Percentiles rank a stretch among this genome's conserved stretches.
These are phyloP conservation scores for Colletotrichum sp. DNA, from an alignment of 2,329 filamentous ascomycete species.

Conservation along the genomic window DNA sequence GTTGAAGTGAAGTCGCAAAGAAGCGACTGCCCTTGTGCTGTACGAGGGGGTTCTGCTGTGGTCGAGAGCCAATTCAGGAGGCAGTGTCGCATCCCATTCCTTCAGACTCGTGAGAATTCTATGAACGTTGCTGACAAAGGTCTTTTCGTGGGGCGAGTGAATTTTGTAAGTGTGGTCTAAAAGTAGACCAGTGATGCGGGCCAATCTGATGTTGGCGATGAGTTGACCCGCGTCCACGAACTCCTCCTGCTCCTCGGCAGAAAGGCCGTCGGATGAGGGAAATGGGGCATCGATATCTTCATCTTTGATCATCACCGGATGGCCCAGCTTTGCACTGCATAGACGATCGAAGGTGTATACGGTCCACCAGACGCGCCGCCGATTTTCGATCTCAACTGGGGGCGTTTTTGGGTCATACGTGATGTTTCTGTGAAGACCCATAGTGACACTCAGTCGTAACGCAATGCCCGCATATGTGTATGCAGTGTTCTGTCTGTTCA, in stretches of 20 bases:
- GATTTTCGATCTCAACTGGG: conserved; percentile 44
- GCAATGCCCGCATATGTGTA: conserved; percentile 36
- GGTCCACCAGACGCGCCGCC: conserved; percentile 41
- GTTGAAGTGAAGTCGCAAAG: conserved; percentile 33
- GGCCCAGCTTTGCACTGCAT: conserved; percentile 32
- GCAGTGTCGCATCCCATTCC: background rate
- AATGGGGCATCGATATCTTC: conserved; percentile 36
- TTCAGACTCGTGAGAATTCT: background rate
- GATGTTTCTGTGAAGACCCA: conserved; percentile 45
- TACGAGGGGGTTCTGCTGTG: background rate
- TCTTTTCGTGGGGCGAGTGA: background rate
- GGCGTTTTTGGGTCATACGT: conserved; percentile 22
- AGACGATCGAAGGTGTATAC: conserved; percentile 36
- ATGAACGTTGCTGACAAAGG: background rate
- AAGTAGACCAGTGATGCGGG: conserved; percentile 28
- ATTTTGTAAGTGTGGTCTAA: background rate
- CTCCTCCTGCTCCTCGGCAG: conserved; percentile 27
- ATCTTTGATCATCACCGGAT: conserved; percentile 30
- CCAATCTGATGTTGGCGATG: conserved; percentile 30
- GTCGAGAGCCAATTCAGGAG: background rate
- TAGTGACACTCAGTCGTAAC: conserved; percentile 42
- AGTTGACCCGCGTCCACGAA: conserved; percentile 31
- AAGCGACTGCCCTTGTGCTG: conserved; percentile 30
- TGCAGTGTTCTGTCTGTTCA: conserved; percentile 37
- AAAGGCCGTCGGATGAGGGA: conserved; percentile 30